A percentile compares a stretch with the other conserved stretches of the same genome.
phyloP scores from a whole-genome alignment of 805 yeast species.

The Saturnispora ahearnii region DNA sequence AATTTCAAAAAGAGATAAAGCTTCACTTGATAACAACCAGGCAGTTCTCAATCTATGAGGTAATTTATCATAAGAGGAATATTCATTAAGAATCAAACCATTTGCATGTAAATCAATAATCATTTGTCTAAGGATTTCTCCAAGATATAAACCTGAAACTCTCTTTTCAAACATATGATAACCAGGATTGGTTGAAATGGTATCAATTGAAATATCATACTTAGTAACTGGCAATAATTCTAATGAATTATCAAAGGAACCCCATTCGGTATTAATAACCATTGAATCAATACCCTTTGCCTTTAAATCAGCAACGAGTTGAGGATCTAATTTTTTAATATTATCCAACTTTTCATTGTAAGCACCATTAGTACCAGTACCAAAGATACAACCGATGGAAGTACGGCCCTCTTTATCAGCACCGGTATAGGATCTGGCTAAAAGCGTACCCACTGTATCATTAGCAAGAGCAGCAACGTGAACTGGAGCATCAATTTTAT shows the following conservation, averaged over 20 bases:
- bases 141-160: constrained; percentile 86
- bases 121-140: constrained; percentile 75
- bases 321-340: constrained; percentile 63
- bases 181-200: constrained; percentile 68
- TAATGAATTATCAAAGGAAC: constrained; percentile 85
- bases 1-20: constrained; percentile 76
- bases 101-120: constrained; percentile 57
- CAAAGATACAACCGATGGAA: constrained; percentile 83
- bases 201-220: constrained; percentile 68
- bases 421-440: constrained; percentile 76
- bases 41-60: constrained; percentile 66
- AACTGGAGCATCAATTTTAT: constrained; percentile 51
- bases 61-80: constrained; percentile 31
- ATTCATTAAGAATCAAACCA: constrained; percentile 52
- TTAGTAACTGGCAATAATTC: constrained; percentile 67
- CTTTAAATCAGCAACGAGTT: constrained; percentile 30
- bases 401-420: constrained; percentile 63
- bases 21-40: constrained; percentile 73
- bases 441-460: constrained; percentile 91
- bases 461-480: constrained; percentile 82
- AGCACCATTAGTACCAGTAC: constrained; percentile 98
- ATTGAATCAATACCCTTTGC: constrained; percentile 49
- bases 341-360: constrained; percentile 70
- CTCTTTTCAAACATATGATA: constrained; percentile 90
- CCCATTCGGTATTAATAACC: constrained; percentile 97